Evolutionary conservation across 768 basidiomycete species (phyloP), one percentile per base, ranked within the genome.

Genomic region (Neoboletus brunneissimus): DNA sequence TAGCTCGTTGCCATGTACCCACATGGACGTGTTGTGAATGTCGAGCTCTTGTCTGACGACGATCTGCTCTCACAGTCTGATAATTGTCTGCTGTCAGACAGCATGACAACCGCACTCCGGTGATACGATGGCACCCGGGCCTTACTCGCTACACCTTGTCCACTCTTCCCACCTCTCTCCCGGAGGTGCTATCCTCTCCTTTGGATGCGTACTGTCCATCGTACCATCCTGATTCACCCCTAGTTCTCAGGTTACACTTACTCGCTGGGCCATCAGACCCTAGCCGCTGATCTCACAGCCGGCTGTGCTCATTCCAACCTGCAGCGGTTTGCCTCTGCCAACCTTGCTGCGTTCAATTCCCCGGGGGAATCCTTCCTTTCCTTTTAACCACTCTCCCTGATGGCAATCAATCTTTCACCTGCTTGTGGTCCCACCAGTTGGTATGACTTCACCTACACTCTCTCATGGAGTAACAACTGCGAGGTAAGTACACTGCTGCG

Each of bases 391-490:
- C 57, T 35, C 38, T 64, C 62, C 32, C 43, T 58, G 6, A 64
- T 71, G 59, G 72, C 59, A 32, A 35, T 45, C 53, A 55, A 41
- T 55, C 42, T 34, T 53, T 56, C 43, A 8, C 58, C 34, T 43
- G 40, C 55, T 54, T 69, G 63, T 45, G 53, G 45, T 49, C 16
- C 51, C 13, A 50, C 51, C 15, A 54, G 60, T 55, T 57, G 56
- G 62, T 69, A 68, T 56, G 41, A 43, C 54, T 65, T 67, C 51
- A 35, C 69, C 32, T 67, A 70, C 10, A 53, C 73, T 52, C 66
- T 77, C 42, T 64, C 71, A 44, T 69, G 79, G 59, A 78, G 74
- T 56, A 67, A 71, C 56, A 72, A 79, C 64, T 71, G 69, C 56
- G 75, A 77, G 61, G 83, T 83, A 45, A 53, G 81, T 75, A 7